phyloP scores from a whole-genome alignment of 2,329 filamentous ascomycete genomes.

The Clonostachys solani region DNA sequence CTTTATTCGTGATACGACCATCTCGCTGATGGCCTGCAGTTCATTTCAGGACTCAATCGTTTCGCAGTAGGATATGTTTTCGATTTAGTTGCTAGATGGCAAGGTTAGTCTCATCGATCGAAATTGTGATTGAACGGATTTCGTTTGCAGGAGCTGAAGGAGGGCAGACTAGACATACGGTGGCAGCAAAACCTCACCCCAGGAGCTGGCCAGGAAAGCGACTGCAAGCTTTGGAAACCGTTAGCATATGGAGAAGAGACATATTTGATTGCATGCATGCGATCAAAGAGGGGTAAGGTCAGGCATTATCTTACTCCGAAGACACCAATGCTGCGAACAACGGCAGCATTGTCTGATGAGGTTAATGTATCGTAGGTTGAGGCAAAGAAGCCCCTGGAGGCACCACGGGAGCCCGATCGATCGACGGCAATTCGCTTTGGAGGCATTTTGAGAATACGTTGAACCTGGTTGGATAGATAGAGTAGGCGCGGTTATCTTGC shows the following conservation, averaged over 20 bases:
- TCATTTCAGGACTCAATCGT: too few relatives aligned
- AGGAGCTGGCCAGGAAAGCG: slow-evolving; percentile 63
- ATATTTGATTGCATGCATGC: neutral
- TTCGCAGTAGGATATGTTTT: too few relatives aligned
- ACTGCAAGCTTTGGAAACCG: slow-evolving; percentile 52
- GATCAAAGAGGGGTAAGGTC: neutral
- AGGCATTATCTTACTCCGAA: slow-evolving; percentile 56
- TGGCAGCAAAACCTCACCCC: slow-evolving; percentile 64
- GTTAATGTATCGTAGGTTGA: slow-evolving; percentile 59
- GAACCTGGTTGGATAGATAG: neutral
- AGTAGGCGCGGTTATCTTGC: neutral
- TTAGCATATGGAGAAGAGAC: neutral
- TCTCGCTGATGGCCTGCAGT: neutral
- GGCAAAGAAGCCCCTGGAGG: slow-evolving; percentile 47
- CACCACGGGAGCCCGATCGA: slow-evolving; percentile 31
- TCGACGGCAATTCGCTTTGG: slow-evolving; percentile 56
- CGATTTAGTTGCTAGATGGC: too few relatives aligned
- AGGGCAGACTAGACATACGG: slow-evolving; percentile 37
- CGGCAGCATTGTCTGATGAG: slow-evolving; percentile 62
- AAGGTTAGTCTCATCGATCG: too few relatives aligned
- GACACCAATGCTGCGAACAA: slow-evolving; percentile 63
- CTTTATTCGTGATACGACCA: slow-evolving; percentile 1
- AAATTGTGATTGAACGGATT: too few relatives aligned
- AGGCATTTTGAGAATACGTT: slow-evolving; percentile 52
- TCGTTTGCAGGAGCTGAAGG: too few relatives aligned